Conservation (phyloP, 2,329 filamentous ascomycete species). For the Beauveria bassiana region DNA sequence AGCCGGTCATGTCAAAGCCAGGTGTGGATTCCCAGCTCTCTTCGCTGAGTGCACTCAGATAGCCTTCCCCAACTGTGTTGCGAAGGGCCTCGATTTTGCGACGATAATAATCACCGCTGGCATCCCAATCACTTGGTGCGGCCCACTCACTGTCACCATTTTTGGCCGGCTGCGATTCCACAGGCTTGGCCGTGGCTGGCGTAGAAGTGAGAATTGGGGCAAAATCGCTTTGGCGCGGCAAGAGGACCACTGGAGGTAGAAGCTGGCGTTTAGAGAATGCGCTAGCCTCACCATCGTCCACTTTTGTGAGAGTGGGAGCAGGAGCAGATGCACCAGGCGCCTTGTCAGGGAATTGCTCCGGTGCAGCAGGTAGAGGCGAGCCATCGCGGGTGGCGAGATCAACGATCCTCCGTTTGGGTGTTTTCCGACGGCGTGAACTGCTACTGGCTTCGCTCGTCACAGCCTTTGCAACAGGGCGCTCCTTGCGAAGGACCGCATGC, state of each 20-base stretch:
- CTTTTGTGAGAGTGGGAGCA: slow-evolving; percentile 15
- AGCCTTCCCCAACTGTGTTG: slow-evolving; percentile 77
- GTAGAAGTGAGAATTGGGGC: not conserved
- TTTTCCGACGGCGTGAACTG: slow-evolving; percentile 50
- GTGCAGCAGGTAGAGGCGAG: slow-evolving; percentile 20
- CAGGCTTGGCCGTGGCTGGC: slow-evolving; percentile 24
- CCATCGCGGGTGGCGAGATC: slow-evolving; percentile 51
- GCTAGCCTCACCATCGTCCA: not conserved
- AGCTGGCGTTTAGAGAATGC: slow-evolving; percentile 27
- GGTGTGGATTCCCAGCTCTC: slow-evolving; percentile 50
- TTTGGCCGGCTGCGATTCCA: slow-evolving; percentile 14
- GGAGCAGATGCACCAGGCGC: slow-evolving; percentile 2
- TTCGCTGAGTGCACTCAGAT: slow-evolving; percentile 79
- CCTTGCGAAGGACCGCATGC: slow-evolving; percentile 49
- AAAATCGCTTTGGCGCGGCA: slow-evolving; percentile 4
- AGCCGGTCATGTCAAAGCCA: slow-evolving; percentile 14
- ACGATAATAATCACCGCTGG: slow-evolving; percentile 70
- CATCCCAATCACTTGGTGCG: slow-evolving; percentile 50
- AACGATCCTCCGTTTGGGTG: slow-evolving; percentile 56
- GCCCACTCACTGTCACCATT: slow-evolving; percentile 3
- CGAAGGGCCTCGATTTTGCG: slow-evolving; percentile 82
- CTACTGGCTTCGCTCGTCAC: slow-evolving; percentile 52
- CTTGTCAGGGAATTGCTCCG: slow-evolving; percentile 18
- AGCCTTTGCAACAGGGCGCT: slow-evolving; percentile 44
- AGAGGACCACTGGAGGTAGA: slow-evolving; percentile 21